These are phyloP conservation scores for Kwoniella dendrophila DNA, from an alignment of 768 basidiomycete genomes.

Conservation along the genomic window DNA sequence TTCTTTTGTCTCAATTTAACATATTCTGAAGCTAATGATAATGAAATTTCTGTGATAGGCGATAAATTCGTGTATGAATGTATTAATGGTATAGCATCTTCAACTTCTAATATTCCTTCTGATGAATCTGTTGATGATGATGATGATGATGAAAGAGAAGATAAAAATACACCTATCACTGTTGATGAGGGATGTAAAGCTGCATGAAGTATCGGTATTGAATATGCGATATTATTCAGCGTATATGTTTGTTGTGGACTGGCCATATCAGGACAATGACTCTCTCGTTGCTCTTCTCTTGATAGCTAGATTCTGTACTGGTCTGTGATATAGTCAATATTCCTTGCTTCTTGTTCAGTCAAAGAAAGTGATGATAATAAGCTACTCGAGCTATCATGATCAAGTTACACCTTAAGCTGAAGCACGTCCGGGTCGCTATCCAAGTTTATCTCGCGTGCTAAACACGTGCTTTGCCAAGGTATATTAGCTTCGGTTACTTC, in stretches of 20 bases:
- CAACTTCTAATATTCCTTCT: background rate
- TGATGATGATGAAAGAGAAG: slow-evolving; percentile 5
- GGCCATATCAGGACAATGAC: too few species aligned
- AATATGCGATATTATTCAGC: slow-evolving; percentile 26
- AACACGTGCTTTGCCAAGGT: too few species aligned
- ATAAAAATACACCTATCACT: slow-evolving; percentile 40
- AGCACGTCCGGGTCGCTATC: too few species aligned
- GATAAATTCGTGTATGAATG: slow-evolving; percentile 35
- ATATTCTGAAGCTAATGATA: slow-evolving; percentile 33
- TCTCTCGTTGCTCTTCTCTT: too few species aligned
- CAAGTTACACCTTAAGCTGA: too few species aligned
- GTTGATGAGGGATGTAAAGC: slow-evolving; percentile 37
- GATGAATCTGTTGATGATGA: background rate
- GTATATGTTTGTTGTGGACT: slow-evolving; percentile 14
- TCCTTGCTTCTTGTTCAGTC: too few species aligned
- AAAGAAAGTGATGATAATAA: too few species aligned
- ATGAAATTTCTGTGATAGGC: slow-evolving; percentile 30
- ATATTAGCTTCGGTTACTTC: too few species aligned
- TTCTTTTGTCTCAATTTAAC: slow-evolving; percentile 19
- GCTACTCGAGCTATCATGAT: too few species aligned
- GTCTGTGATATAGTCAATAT: too few species aligned
- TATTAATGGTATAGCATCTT: slow-evolving; percentile 34
- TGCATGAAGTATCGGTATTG: slow-evolving; percentile 42
- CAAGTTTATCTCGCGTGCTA: too few species aligned
- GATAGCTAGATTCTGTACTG: too few species aligned